These are phyloP conservation scores for Colletotrichum orchidophilum DNA, from an alignment of 2,329 filamentous ascomycete species.

Conservation along the genomic window DNA sequence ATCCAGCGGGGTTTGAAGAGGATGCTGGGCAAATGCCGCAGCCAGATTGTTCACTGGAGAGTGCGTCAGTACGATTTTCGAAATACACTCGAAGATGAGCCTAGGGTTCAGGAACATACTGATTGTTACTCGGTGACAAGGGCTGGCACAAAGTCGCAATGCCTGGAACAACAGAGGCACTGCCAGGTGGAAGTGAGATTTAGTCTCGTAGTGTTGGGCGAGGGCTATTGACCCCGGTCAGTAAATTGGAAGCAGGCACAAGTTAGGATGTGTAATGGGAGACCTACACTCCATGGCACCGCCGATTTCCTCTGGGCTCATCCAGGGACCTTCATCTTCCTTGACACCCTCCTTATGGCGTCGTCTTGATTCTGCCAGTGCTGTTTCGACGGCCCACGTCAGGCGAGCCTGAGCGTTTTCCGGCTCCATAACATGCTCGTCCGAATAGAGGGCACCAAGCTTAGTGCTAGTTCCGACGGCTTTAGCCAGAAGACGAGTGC, in stretches of 20 bases:
- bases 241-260: slow-evolving; percentile 33
- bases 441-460: slow-evolving; percentile 83
- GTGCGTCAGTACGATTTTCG: slow-evolving; percentile 18
- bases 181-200: slow-evolving; percentile 81
- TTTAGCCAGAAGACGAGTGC: slow-evolving; percentile 77
- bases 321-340: slow-evolving; percentile 76
- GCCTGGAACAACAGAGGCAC: slow-evolving; percentile 89
- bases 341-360: slow-evolving; percentile 74
- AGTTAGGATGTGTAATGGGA: slow-evolving; percentile 4
- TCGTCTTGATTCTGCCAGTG: slow-evolving; percentile 77
- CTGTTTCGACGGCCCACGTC: slow-evolving; percentile 83
- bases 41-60: slow-evolving; percentile 80
- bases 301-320: slow-evolving; percentile 77
- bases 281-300: slow-evolving; percentile 72
- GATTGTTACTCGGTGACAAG: slow-evolving; percentile 83
- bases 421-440: slow-evolving; percentile 77
- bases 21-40: slow-evolving; percentile 76
- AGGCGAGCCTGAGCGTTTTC: slow-evolving; percentile 80
- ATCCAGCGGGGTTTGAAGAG: slow-evolving; percentile 45
- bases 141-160: slow-evolving; percentile 70
- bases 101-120: slow-evolving; percentile 59
- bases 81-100: neutral
- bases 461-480: slow-evolving; percentile 82
- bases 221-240: slow-evolving; percentile 63
- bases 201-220: slow-evolving; percentile 78